A percentile compares a stretch with the other conserved stretches of the same genome.
phyloP scores from a whole-genome alignment of 176 grass and related monocot genomes.

The Carex scoparia region DNA sequence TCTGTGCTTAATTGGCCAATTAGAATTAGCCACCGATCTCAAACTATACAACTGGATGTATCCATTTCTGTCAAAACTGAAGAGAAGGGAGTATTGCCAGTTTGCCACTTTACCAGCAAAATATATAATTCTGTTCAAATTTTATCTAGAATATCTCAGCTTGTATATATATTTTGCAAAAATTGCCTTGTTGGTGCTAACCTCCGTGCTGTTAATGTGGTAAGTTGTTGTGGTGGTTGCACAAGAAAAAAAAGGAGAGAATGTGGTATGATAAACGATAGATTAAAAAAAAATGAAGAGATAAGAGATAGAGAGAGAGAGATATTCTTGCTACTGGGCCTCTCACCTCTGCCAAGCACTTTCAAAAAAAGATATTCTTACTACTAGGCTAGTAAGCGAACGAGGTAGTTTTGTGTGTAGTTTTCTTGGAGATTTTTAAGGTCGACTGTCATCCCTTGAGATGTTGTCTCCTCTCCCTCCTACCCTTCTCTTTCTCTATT shows the following conservation, averaged over 20 bases:
- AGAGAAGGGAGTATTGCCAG: neutral
- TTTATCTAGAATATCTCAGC: neutral
- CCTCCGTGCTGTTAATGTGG: slow-evolving; percentile 13
- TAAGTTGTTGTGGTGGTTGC: slow-evolving; percentile 44
- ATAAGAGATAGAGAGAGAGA: slow-evolving; percentile 7
- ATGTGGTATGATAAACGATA: neutral
- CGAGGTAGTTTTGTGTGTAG: slow-evolving; percentile 22
- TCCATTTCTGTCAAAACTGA: neutral
- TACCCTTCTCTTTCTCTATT: neutral
- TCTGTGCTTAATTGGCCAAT: neutral
- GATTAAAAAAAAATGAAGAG: neutral
- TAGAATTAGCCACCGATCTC: neutral
- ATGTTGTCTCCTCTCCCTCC: slow-evolving; percentile 6
- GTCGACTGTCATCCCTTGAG: slow-evolving; percentile 32
- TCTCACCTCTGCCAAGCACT: no score
- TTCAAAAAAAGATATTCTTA: neutral
- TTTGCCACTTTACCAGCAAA: neutral
- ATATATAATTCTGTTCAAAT: neutral
- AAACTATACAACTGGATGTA: neutral
- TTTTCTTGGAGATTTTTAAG: slow-evolving; percentile 42
- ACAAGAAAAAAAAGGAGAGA: neutral
- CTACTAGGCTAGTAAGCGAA: neutral
- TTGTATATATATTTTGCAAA: neutral
- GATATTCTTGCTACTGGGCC: neutral
- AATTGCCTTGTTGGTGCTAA: slow-evolving; percentile 5